Evolutionary conservation across 208 protist species (phyloP), one percentile per base, ranked within the genome.

Genomic region (Leishmania tropica): DNA sequence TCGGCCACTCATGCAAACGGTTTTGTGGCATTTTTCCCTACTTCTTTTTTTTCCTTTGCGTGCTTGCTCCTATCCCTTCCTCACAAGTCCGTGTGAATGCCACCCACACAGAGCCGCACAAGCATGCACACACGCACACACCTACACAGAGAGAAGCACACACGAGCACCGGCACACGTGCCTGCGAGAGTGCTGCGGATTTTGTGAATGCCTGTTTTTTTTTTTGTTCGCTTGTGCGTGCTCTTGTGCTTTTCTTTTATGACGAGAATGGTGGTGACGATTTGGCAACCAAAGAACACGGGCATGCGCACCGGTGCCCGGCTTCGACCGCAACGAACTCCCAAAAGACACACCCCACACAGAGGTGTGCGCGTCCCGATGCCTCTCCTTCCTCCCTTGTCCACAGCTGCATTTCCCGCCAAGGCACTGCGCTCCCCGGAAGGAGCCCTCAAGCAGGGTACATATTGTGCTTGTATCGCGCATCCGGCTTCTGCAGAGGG

Each of bases 401-500:
- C 13, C 2, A 76, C 28, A 37, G n/a, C 31, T 17, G 10, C 51
- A 3, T 11, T 58, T 19, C 6, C 19, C 1, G n/a, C 31, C 31
- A 60, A 7, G 11, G 31, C 48, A 76, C 72, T 13, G 2, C 60
- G 8, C n/a, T 37, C 15, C 11, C 31, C 15, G 2, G 31, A 21
- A 48, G 15, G 24, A n/a, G 31, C 31, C 10, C 48, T 79, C 90
- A 95, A 31, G 81, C 78, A 7, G 90, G 90, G 80, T 94, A 94
- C 88, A 93, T 92, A 68, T 93, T 93, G 35, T 90, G 80, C 60
- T 71, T 93, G 62, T 87, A 89, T 19, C 87, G 83, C 24, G 82
- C 82, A 83, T 94, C 92, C 28, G 89, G 89, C 56, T 56, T 51
- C 68, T 96, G 87, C 75, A 96, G 78, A 13, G 92, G 92, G 84